Base-by-base conservation (phyloP, 2,329 filamentous ascomycete genomes). In the Fonsecaea nubica region DNA sequence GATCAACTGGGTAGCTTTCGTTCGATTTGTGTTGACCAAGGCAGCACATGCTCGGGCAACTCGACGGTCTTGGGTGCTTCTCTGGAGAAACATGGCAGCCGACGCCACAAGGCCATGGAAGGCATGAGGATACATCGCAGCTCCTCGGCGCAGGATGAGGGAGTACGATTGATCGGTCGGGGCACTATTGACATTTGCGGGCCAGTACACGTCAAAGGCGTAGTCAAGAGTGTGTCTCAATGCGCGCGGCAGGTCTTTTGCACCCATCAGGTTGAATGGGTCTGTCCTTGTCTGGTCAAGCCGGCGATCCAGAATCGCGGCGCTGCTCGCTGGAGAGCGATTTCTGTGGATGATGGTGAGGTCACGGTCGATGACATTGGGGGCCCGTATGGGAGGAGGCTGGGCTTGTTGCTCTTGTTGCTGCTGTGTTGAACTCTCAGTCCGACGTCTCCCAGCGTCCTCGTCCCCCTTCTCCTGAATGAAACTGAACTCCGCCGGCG, bases 131-230 rank as follows among this genome's bases (percentile, higher is more conserved):
- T 42, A 18, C 40, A 15, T n/a, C 15, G 40, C 15, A 15, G 42
- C n/a, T 48, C 42, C 42, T 48, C 42, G n/a, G 42, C 42, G 18
- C 9, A 48, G 42, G n/a, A 48, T 48, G 42, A 48, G 42, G 18
- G 42, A 48, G 12, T 25, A 48, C 25, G 42, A 25, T 6, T 12
- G 42, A 42, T 48, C 42, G n/a, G 7, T 21, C 2, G 42, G 42
- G 42, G 42, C 42, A 25, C n/a, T 25, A 48, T 25, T 48, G 42
- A 48, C n/a, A 12, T 48, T 25, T 12, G 18, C 42, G 10, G 42
- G 42, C 18, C 42, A 48, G 18, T 21, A 25, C n/a, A 42, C 42
- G 12, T 48, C 42, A 48, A 48, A 48, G 42, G 42, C 42, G n/a
- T 42, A 42, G 13, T 42, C 40, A 3, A 42, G 40, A n/a, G 40